These are phyloP conservation scores for Phlebiopsis flavidoalba DNA, from an alignment of 768 basidiomycete genomes.

Conservation along the genomic window DNA sequence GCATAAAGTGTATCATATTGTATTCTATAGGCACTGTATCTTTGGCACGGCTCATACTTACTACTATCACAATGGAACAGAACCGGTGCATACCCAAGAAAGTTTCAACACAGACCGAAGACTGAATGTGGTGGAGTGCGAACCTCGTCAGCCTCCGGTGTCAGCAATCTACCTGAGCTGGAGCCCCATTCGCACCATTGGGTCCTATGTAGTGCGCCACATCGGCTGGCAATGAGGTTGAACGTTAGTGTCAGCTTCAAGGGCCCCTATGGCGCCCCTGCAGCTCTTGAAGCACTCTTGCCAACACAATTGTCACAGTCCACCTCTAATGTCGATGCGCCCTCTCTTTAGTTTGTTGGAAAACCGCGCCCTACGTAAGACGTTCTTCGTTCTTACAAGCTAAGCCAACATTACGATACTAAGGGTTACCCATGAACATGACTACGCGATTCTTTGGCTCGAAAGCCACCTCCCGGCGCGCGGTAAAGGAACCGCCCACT, in stretches of 20 bases:
- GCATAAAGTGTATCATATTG: no score
- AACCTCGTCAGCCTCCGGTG: background rate
- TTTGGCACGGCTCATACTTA: no score
- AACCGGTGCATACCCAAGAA: background rate
- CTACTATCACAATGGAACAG: background rate
- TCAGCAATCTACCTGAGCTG: background rate
- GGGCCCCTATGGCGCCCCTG: background rate
- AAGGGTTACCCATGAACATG: no score
- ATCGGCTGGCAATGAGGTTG: no score
- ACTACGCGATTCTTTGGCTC: constrained; percentile 1
- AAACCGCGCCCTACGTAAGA: no score
- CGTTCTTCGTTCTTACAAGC: no score
- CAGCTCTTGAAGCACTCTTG: background rate
- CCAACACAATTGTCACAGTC: no score
- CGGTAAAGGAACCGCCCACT: background rate
- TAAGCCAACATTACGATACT: no score
- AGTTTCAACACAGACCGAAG: background rate
- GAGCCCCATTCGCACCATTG: background rate
- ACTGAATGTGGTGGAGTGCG: background rate
- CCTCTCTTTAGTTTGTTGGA: no score
- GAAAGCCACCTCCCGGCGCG: background rate
- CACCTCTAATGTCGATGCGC: no score
- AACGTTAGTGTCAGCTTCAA: background rate
- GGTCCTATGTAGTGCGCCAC: no score
- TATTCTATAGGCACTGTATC: no score